A percentile compares a stretch with the other conserved stretches of the same genome.
phyloP scores from a whole-genome alignment of 2,329 filamentous ascomycete species.

The Neopestalotiopsis clavispora region DNA sequence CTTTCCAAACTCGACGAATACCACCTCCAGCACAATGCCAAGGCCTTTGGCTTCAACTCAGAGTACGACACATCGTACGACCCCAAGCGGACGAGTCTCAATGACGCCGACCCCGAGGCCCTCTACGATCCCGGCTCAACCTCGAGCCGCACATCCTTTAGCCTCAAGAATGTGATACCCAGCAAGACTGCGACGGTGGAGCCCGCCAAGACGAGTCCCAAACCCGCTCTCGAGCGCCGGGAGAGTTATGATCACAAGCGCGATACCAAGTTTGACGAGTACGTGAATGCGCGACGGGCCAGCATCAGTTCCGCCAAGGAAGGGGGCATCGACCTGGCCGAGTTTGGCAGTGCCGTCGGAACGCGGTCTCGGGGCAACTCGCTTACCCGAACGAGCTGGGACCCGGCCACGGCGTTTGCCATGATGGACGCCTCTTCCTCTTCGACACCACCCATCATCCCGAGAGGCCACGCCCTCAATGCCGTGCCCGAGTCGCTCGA shows the following conservation, averaged over 20 bases:
- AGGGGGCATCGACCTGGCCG: conserved; percentile 33
- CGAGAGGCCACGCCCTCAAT: conserved; percentile 31
- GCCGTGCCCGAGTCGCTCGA: conserved; percentile 35
- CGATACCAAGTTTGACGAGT: conserved; percentile 53
- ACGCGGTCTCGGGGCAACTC: conserved; percentile 15
- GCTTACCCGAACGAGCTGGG: background rate
- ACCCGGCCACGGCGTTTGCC: background rate
- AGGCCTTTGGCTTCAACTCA: conserved; percentile 49
- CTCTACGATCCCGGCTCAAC: conserved; percentile 30
- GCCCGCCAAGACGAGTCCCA: conserved; percentile 22
- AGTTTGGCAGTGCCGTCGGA: conserved; percentile 33
- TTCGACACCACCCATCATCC: background rate
- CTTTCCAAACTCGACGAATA: conserved; percentile 56
- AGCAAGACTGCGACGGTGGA: conserved; percentile 28
- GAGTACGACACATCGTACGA: conserved; percentile 32
- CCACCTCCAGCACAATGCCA: conserved; percentile 52
- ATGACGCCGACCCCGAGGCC: conserved; percentile 22
- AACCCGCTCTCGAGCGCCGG: conserved; percentile 26
- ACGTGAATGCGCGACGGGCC: conserved; percentile 39
- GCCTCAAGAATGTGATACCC: conserved; percentile 26
- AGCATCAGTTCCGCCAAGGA: conserved; percentile 29
- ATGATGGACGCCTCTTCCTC: conserved; percentile 4
- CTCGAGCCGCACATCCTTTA: conserved; percentile 24
- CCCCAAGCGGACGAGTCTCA: conserved; percentile 19
- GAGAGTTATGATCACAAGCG: conserved; percentile 48